Evolutionary conservation across 768 basidiomycete genomes (phyloP).

Genomic region (Russula dissimulans): DNA sequence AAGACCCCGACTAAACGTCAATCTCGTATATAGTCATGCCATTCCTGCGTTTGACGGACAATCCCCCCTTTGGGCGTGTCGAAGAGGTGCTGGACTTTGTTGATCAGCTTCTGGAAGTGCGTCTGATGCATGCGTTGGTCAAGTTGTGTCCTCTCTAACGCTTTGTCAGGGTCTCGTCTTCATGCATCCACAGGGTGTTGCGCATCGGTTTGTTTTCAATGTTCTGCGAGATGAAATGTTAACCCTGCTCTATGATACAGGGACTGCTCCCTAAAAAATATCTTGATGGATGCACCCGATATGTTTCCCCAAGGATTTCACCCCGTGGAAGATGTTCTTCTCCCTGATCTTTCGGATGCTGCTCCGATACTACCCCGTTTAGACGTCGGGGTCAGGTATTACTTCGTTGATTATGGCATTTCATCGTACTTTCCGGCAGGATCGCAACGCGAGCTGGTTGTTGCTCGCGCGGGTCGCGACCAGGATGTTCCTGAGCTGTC

Average conservation of each 20-base stretch:
- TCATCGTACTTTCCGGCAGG: constrained; percentile 1
- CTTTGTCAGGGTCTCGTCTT: constrained; percentile 12
- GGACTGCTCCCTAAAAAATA: background rate
- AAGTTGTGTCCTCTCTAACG: background rate
- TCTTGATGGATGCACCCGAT: constrained; percentile 11
- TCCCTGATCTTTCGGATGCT: background rate
- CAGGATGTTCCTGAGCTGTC: constrained; percentile 16
- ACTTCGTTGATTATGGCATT: constrained; percentile 12
- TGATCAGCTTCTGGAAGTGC: constrained; percentile 12
- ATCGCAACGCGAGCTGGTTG: background rate
- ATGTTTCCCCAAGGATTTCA: constrained; percentile 15
- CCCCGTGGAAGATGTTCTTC: background rate
- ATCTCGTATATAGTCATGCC: constrained; percentile 18
- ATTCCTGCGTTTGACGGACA: background rate
- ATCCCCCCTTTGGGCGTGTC: background rate
- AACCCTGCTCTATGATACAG: background rate
- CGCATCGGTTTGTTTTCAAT: constrained; percentile 4
- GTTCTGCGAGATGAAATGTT: background rate
- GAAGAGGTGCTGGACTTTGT: constrained; percentile 14
- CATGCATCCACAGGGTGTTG: constrained; percentile 15
- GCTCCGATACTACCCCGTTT: background rate
- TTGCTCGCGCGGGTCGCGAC: constrained; percentile 1
- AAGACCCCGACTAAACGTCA: background rate
- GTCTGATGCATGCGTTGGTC: background rate
- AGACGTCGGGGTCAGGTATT: constrained; percentile 4